Evolutionary conservation across 2,329 filamentous ascomycete species (phyloP).

Genomic region (Ilyonectria destructans): DNA sequence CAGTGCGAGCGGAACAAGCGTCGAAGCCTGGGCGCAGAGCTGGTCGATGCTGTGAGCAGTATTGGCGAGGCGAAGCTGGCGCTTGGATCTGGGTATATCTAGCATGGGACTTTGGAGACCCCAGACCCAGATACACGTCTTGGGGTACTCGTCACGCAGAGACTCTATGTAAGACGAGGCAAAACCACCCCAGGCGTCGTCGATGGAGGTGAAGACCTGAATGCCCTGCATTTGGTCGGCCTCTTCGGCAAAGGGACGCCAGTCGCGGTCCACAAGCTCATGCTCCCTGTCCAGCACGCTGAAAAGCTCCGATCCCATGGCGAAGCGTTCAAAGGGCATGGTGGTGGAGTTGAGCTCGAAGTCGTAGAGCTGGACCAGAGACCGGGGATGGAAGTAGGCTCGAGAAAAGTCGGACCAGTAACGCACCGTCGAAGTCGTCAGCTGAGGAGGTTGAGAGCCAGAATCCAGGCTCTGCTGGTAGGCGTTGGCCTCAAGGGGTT

Average conservation of each 20-base stretch:
- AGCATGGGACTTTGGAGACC: constrained; percentile 78
- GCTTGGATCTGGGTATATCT: constrained; percentile 68
- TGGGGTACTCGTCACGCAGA: constrained; percentile 91
- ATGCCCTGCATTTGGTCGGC: constrained; percentile 93
- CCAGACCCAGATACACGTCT: constrained; percentile 90
- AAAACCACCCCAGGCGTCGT: constrained; percentile 89
- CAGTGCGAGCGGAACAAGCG: constrained; percentile 83
- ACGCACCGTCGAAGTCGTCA: constrained; percentile 81
- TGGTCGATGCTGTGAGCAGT: constrained; percentile 80
- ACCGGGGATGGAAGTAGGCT: constrained; percentile 92
- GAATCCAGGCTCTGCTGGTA: constrained; percentile 88
- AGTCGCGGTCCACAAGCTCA: constrained; percentile 91
- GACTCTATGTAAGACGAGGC: constrained; percentile 81
- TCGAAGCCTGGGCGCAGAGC: constrained; percentile 79
- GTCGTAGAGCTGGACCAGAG: constrained; percentile 89
- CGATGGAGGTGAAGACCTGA: constrained; percentile 80
- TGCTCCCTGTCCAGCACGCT: constrained; percentile 81
- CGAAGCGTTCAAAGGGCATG: constrained; percentile 92
- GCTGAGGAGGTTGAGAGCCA: constrained; percentile 75
- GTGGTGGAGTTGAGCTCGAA: constrained; percentile 86
- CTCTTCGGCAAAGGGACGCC: constrained; percentile 91
- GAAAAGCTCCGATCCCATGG: constrained; percentile 86
- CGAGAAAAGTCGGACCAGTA: constrained; percentile 98
- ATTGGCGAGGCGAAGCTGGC: constrained; percentile 77
- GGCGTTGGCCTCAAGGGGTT: constrained; percentile 77